Base-by-base conservation (phyloP, 257 asterid genomes). In the Fraxinus americana region DNA sequence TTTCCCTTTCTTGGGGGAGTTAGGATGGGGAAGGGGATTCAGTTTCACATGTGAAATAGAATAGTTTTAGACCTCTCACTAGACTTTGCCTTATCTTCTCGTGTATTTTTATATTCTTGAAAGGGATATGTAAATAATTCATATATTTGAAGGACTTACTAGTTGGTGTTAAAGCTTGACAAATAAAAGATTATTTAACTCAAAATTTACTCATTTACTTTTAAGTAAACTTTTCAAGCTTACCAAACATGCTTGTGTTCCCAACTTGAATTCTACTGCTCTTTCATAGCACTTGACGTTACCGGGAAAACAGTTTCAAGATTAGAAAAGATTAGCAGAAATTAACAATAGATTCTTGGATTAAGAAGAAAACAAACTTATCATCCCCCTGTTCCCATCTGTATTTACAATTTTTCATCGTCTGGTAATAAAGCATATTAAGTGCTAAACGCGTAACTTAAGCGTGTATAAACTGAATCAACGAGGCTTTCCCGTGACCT, bases 1-100 rank as follows among this genome's bases (percentile, higher is more conserved):
- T 73, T 45, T 68, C 29, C 3, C 30, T 71, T 65, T 54, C 52
- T n/a, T 71, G 67, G 83, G 43, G 54, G 61, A 16, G 76, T 38
- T 35, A n/a, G 39, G 75, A 67, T 69, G 39, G 81, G 59, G 78
- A 54, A 80, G 45, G 61, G 38, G 76, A 21, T 35, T 52, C 35
- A 29, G 75, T 19, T n/a, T 38, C 67, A 54, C 32, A 23, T 30
- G 73, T 29, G 52, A 17, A 41, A 34, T 75, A 29, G 73, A 75
- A 65, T 43, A 48, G 75, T 77, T 86, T 34, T 85, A 81, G 79
- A 78, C 97, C 97, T 86, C 85, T 82, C 85, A 67, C 76, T 84
- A 61, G 54, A 43, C 76, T 12, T 38, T 36, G 67, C 80, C 79
- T 85, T 85, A 87, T 84, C 95, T 23, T 59, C 32, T 81, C 4